Conservation (phyloP, 208 protist species). For the Leptomonas pyrrhocoris region DNA sequence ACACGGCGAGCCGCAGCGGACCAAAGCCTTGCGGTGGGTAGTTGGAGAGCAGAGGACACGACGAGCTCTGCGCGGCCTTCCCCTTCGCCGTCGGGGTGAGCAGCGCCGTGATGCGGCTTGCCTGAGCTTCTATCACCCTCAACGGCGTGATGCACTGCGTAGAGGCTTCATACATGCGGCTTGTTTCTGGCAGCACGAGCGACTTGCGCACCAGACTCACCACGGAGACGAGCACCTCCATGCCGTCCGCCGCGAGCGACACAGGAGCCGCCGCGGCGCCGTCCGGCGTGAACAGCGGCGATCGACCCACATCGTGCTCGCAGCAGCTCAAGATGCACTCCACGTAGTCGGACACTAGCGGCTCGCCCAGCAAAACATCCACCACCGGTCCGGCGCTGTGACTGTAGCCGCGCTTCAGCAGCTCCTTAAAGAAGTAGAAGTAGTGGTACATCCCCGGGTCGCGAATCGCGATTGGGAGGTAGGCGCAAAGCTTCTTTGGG, state of each 20-base stretch:
- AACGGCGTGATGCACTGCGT: conserved; percentile 44
- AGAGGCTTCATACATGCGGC: conserved; percentile 47
- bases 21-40: conserved; percentile 22
- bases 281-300: conserved; percentile 20
- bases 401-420: conserved; percentile 73
- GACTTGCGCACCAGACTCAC: conserved; percentile 61
- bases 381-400: conserved; percentile 71
- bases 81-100: conserved; percentile 20
- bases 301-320: conserved; percentile 30
- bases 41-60: background rate
- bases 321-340: conserved; percentile 35
- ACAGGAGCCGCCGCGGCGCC: conserved; percentile 21
- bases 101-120: conserved; percentile 33
- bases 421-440: conserved; percentile 72
- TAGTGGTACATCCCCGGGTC: conserved; percentile 51
- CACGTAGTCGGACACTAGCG: conserved; percentile 38
- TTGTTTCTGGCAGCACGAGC: conserved; percentile 50
- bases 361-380: conserved; percentile 57
- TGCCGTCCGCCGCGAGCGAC: conserved; percentile 49
- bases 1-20: conserved; percentile 40
- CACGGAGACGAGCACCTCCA: conserved; percentile 48
- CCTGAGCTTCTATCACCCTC: conserved; percentile 30
- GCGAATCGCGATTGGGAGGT: conserved; percentile 37
- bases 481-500: conserved; percentile 34
- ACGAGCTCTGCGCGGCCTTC: background rate